Base-by-base conservation (phyloP, 257 asterid species). In the Scutellaria minor region DNA sequence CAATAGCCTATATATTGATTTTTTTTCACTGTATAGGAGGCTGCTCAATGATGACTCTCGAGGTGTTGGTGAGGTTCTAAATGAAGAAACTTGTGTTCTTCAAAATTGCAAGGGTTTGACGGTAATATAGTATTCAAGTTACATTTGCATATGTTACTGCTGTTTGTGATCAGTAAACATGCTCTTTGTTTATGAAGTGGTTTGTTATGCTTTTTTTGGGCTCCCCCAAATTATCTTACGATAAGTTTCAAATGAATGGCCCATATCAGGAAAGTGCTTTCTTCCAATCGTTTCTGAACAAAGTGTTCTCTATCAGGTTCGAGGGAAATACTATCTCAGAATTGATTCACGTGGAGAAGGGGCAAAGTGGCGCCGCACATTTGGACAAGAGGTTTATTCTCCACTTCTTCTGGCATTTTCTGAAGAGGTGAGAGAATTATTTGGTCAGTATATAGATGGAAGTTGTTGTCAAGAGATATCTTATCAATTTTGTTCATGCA, bases 1-100 rank as follows among this genome's bases (percentile, higher is more conserved):
- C 67, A 35, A 41, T 53, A 7, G n/a, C 54, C 58, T 63, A 64
- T 50, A 10, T 47, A 41, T 67, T 2, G 2, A 18, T 46, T 44
- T 15, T 75, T 42, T 61, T 35, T 24, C 64, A 41, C 40, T 70
- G 61, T 59, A 39, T 74, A 89, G 96, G 88, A 83, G 96, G 82
- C 82, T 89, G 68, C 77, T 89, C 74, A 80, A 85, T 74, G 96
- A 89, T 62, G 96, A 89, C 77, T 77, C 89, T 71, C 85, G 96
- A 81, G 96, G 96, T 64, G 96, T 89, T 75, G 96, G 96, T 24
- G 96, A 89, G 86, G 89, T 80, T 73, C 80, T 89, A 52, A 89
- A 89, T 77, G 96, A 89, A 83, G 81, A 84, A 84, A 85, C 83
- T 83, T 89, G 96, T 59, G 64, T 83, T 71, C 74, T 68, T 64